These are phyloP conservation scores for Trametes versicolor DNA, from an alignment of 1,284 basidiomycete genomes.

Conservation along the genomic window DNA sequence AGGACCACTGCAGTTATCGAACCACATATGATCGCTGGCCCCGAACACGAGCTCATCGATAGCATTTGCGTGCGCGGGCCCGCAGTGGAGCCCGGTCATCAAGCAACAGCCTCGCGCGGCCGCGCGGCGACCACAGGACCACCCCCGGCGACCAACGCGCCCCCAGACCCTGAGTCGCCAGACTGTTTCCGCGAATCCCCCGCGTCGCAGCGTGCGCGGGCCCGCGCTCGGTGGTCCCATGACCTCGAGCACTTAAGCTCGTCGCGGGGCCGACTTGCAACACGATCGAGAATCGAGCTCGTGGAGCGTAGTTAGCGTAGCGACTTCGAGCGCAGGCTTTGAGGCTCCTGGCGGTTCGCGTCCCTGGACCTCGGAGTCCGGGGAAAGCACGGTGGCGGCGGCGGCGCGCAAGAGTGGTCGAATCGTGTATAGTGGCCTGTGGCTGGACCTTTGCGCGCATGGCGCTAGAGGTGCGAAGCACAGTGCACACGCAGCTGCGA, in stretches of 20 bases:
- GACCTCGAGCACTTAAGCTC: not conserved
- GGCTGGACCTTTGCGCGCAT: no score
- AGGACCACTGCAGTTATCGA: not conserved
- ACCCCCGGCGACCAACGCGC: not conserved
- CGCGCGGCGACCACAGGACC: not conserved
- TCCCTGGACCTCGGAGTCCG: not conserved
- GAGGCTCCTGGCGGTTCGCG: not conserved
- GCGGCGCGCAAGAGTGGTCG: not conserved
- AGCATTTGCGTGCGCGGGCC: slow-evolving; percentile 1
- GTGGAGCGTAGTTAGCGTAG: not conserved
- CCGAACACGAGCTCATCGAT: not conserved
- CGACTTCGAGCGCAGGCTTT: not conserved
- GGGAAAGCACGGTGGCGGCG: not conserved
- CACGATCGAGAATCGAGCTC: no score
- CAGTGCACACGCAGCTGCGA: not conserved
- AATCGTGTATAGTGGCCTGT: no score
- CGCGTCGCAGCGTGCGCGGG: not conserved
- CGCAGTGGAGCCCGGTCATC: slow-evolving; percentile 16
- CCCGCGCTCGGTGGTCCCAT: not conserved
- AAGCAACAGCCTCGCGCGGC: not conserved
- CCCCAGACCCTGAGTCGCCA: not conserved
- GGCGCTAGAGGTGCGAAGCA: not conserved
- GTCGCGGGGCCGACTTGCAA: not conserved
- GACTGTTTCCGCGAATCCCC: slow-evolving; percentile 6
- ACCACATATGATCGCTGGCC: not conserved